Base-by-base conservation (phyloP, 2,329 filamentous ascomycete species). In the Clarireedia hainanense region DNA sequence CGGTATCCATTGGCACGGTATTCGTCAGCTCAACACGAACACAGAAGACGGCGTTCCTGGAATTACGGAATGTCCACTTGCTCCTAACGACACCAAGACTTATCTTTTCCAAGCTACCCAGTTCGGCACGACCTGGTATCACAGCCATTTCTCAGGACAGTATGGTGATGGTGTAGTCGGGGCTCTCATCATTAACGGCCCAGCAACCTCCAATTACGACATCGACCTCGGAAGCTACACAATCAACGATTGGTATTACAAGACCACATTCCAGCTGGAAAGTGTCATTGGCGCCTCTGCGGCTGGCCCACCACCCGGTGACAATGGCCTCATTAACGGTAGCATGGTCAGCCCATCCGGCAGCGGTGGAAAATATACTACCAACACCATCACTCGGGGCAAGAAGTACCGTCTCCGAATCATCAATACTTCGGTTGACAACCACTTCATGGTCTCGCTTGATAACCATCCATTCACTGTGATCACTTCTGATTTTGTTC, bases 381-480 rank as follows among this genome's bases (percentile, higher is more conserved):
- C 42, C 4, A 55, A 43, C 37, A 57, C 58, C 0, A 23, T 59
- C 20, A 49, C 47, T 4, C 4, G 37, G n/a, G 58, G 51, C 2
- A 71, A 68, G 17, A 72, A 69, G 3, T 75, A 78, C 55, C 73
- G 73, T 24, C 58, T 80, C 26, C 68, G 77, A 2, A 61, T 80
- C 1, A 67, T 80, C 51, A 79, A 78, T 58, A 70, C 67, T n/a
- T 71, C 69, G 15, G 68, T 73, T 10, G 73, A 73, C 57, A 71
- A 70, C 36, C 69, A 68, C 51, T 73, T 74, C 61, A 65, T 67
- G 23, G 71, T 80, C 58, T 71, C 69, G 46, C 75, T 80, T 52
- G 78, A 80, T 62, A 75, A 78, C 54, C 82, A 85, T 65, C 74
- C 66, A 0, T 65, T 85, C 63, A 77, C 71, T 0, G 80, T 85